Base-by-base conservation (phyloP, 2,329 filamentous ascomycete genomes). In the Hypoxylon sp. region DNA sequence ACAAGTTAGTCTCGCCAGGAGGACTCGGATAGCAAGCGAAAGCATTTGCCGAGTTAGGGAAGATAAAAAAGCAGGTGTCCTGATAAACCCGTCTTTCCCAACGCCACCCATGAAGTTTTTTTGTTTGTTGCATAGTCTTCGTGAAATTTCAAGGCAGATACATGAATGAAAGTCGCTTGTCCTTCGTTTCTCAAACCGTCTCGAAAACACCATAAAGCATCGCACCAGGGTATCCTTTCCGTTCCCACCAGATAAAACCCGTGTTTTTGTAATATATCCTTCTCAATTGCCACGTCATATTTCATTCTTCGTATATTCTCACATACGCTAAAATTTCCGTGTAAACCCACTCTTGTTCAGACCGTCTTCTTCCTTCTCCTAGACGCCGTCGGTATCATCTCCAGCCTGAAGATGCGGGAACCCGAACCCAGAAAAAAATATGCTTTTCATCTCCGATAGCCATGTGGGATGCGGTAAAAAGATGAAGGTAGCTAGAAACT, bases 221-320 rank as follows among this genome's bases (percentile, higher is more conserved):
- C 59, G 59, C 58, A 56, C 37, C 57, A 52, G 64, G 64, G 64
- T 66, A 67, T 66, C 58, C 64, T 64, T 63, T 58, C 56, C 56
- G 52, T 63, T 58, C 63, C 58, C 58, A 53, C 62, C 43, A 58
- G 59, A 47, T 46, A 57, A 53, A 61, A 30, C 50, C 56, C 50
- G 58, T 60, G 37, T 62, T 62, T n/a, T 60, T 65, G 61, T 66
- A 63, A 59, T 67, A 67, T 67, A 65, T 53, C 63, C 63, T 48
- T 49, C 57, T 54, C 19, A 42, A 55, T 54, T 50, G 46, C 51
- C 37, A 55, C 37, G 45, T 49, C 38, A 37, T 44, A 55, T 42
- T 55, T 55, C 57, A 62, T 61, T 65, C 55, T 58, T 61, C 58
- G 47, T 64, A 57, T 64, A 58, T 53, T 59, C 52, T 41, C 42